phyloP scores from a whole-genome alignment of 176 grass and related monocot species.

The Eragrostis curvula region DNA sequence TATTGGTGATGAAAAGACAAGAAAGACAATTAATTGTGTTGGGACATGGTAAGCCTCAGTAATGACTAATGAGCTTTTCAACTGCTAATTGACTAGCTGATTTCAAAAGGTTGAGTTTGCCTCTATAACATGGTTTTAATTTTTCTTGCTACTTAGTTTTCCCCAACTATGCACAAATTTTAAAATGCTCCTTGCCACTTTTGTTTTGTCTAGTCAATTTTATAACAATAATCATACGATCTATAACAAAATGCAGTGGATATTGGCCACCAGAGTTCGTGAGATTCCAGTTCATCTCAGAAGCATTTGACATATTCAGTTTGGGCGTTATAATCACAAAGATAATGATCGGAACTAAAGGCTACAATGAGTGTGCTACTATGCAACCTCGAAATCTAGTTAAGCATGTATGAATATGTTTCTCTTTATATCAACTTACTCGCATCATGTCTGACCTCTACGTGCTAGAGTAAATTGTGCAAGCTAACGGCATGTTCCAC shows the following conservation, averaged over 20 bases:
- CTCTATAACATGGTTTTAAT: too few relatives aligned
- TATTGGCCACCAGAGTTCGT: constrained; percentile 1
- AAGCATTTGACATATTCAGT: not conserved
- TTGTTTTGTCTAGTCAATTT: too few relatives aligned
- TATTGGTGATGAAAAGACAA: not conserved
- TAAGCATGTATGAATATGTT: not conserved
- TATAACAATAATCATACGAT: too few relatives aligned
- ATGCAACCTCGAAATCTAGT: not conserved
- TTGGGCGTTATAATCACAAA: constrained; percentile 22
- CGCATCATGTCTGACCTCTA: not conserved
- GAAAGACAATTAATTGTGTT: not conserved
- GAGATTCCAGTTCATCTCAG: not conserved
- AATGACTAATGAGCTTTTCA: too few relatives aligned
- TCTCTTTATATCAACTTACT: too few relatives aligned
- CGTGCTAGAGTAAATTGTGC: not conserved
- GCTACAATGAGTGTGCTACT: not conserved
- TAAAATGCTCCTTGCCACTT: too few relatives aligned
- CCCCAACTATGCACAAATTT: too few relatives aligned
- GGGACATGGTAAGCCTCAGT: not conserved
- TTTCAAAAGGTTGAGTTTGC: too few relatives aligned
- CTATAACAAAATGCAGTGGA: not conserved
- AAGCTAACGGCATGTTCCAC: not conserved
- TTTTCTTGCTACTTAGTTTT: too few relatives aligned
- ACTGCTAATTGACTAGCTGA: too few relatives aligned
- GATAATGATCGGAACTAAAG: not conserved